Base-by-base conservation (phyloP, 2,329 filamentous ascomycete genomes). In the Aspergillus chevalieri region DNA sequence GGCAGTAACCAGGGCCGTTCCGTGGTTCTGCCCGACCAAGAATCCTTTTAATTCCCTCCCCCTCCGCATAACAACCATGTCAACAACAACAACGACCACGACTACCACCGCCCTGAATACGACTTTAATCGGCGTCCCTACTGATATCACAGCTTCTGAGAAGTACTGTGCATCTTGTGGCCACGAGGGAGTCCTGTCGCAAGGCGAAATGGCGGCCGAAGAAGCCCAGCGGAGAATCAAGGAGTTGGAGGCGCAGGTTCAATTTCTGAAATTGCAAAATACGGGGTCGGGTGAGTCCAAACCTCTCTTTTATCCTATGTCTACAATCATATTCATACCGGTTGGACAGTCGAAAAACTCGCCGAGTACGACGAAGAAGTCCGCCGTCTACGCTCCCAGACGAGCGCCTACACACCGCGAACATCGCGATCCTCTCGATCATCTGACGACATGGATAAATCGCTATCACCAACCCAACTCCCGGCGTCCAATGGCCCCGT, bases 331-430 rank as follows among this genome's bases (percentile, higher is more conserved):
- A 30, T 10, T 30, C 43, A 51, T 41, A 49, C 50, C 30, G 44
- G 51, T 49, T 56, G 44, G 48, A 56, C 57, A 79, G 78, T 75
- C 44, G 74, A 77, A 57, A 81, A 74, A 64, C 75, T 82, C 54
- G 79, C 79, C 59, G 78, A 83, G 64, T 84, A 83, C 65, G 81
- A 84, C 71, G 80, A 83, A 55, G 78, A 84, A 61, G 69, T 84
- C 21, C 78, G 74, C 48, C 71, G 69, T 46, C 69, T 84, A 28
- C 68, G 67, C 60, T 57, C 65, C 28, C 61, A 68, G 57, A 44
- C 57, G 12, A 52, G 59, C 44, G 51, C 59, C 14, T 53, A 58
- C 28, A 58, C 55, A 26, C 51, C 60, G 8, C 53, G 57, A 48
- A 62, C 56, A 44, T 64, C 64, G 6, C 52, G 59, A n/a, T 57